phyloP scores from a whole-genome alignment of 176 grass and related monocot species.

The Bromus sterilis region DNA sequence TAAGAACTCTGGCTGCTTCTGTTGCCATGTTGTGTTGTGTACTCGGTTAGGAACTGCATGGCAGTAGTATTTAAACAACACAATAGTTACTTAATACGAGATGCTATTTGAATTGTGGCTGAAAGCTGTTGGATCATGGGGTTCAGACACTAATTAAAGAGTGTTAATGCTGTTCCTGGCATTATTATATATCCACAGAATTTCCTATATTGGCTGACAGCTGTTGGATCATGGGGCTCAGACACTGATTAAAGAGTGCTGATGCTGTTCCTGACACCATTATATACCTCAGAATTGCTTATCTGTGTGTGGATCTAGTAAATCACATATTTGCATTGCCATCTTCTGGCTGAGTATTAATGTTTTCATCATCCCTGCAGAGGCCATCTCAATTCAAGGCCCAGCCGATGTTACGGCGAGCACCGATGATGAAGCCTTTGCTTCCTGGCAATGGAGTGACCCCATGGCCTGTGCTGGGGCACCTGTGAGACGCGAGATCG shows the following conservation, averaged over 20 bases:
- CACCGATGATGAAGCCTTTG: slow-evolving; percentile 47
- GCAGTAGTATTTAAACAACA: neutral
- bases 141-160: neutral
- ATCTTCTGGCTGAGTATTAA: neutral
- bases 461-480: slow-evolving; percentile 71
- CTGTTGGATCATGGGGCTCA: neutral
- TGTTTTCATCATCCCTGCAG: slow-evolving; percentile 32
- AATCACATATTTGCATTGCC: neutral
- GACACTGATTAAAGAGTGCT: neutral
- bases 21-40: neutral
- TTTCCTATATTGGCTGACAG: too few species aligned
- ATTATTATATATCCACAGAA: too few species aligned
- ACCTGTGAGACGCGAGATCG: slow-evolving; percentile 33
- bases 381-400: slow-evolving; percentile 67
- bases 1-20: neutral
- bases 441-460: slow-evolving; percentile 52
- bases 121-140: neutral
- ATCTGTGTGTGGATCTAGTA: neutral
- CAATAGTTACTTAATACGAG: neutral
- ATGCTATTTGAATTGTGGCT: neutral
- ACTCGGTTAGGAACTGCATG: neutral
- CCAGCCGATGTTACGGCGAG: slow-evolving; percentile 39
- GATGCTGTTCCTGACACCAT: neutral
- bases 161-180: neutral
- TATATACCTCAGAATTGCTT: neutral